Base-by-base conservation (phyloP, 495 filamentous ascomycete species). In the Entonaema liquescens region DNA sequence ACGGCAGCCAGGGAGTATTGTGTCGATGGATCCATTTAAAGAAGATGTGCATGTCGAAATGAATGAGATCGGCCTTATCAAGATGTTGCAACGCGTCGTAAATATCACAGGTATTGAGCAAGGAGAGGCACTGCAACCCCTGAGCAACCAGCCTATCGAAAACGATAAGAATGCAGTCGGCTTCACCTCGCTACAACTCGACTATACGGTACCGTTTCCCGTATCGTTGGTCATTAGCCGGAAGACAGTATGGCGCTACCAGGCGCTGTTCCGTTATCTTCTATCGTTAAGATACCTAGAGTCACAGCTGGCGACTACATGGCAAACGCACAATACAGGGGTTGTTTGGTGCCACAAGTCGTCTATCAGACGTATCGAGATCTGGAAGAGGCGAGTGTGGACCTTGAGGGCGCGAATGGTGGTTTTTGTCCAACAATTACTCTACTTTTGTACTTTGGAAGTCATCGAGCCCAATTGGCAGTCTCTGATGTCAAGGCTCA, bases 401-500 rank as follows among this genome's bases (percentile, higher is more conserved):
- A 97, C 92, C 2, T 79, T 99, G 44, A 86, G 95, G 23, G 92
- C 94, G 8, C 88, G 97, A 53, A 99, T 99, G 95, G 83, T 99
- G 12, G 91, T 97, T 12, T 99, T 98, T 74, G 91, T 98, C 21
- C 96, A 99, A 79, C 95, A 99, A 75, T 82, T 98, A 28, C 84
- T 97, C 25, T 99, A 98, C 77, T 99, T 97, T 72, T 98, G 94
- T 77, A 98, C 95, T 0, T 89, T 92, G 0, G 95, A 99, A 78
- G 95, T 99, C 61, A 94, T 99, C 66, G 95, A 99, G 79, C 95
- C 94, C 17, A 99, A 98, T 81, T 99, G 95, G 95, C 89, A 93
- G 64, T 89, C 85, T 36, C 83, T 98, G 57, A 98, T 98, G 93
- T 88, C 89, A 25, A 86, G 92, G 59, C 85, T 99, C 12, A 90